Conservation (phyloP, 768 basidiomycete species). For the Termitomyces sp. region DNA sequence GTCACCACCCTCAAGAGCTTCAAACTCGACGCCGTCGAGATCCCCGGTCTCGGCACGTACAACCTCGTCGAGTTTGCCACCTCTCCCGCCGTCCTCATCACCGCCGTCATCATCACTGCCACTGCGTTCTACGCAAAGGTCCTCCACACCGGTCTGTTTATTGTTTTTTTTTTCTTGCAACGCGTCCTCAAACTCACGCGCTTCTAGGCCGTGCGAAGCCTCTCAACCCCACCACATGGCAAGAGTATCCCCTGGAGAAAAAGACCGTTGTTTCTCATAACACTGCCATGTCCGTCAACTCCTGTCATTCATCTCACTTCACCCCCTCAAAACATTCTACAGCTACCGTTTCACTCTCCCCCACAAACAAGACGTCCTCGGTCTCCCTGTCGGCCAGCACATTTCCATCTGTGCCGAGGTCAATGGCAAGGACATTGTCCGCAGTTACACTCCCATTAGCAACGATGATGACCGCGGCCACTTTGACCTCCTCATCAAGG, state of each 20-base stretch:
- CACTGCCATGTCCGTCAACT: slow-evolving; percentile 77
- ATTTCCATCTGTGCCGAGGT: slow-evolving; percentile 90
- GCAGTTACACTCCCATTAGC: slow-evolving; percentile 95
- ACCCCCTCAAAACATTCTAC: neutral
- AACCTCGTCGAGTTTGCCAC: slow-evolving; percentile 34
- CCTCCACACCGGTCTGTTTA: slow-evolving; percentile 35
- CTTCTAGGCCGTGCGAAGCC: slow-evolving; percentile 56
- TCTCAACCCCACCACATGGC: slow-evolving; percentile 74
- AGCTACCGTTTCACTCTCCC: slow-evolving; percentile 94
- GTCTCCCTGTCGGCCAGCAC: slow-evolving; percentile 96
- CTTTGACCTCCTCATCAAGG: slow-evolving; percentile 98
- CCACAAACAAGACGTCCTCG: slow-evolving; percentile 69
- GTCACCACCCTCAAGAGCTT: slow-evolving; percentile 22
- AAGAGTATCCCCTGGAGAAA: slow-evolving; percentile 74
- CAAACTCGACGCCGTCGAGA: slow-evolving; percentile 25
- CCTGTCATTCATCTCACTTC: neutral
- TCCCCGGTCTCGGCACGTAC: slow-evolving; percentile 33
- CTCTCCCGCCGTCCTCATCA: slow-evolving; percentile 49
- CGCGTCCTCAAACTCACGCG: slow-evolving; percentile 10
- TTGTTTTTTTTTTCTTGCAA: slow-evolving; percentile 3
- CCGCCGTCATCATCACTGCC: slow-evolving; percentile 45
- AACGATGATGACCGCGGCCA: slow-evolving; percentile 89
- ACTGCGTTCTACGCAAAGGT: slow-evolving; percentile 55
- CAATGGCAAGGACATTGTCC: slow-evolving; percentile 83
- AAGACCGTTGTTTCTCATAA: slow-evolving; percentile 90